Percentiles rank a stretch among this genome's conserved stretches.
Conservation (phyloP, 768 basidiomycete species). For the Rhizopogon vesiculosus region DNA sequence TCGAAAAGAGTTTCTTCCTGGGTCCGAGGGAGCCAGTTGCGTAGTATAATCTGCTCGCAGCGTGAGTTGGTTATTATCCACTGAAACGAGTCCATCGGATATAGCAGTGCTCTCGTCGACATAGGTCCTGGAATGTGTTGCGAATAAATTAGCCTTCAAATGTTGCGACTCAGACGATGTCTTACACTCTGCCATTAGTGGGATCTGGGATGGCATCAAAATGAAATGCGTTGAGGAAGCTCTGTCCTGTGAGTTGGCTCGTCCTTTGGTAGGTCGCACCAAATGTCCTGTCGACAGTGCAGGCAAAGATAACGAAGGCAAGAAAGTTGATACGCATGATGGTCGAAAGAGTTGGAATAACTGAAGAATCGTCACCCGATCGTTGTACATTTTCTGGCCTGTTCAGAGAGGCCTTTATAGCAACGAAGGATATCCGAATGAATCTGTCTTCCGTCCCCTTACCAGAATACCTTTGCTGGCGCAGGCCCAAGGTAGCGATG, state of each 20-base stretch:
- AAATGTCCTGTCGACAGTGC: constrained; percentile 11
- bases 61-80: constrained; percentile 36
- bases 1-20: constrained; percentile 34
- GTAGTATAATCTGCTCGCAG: constrained; percentile 30
- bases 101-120: constrained; percentile 44
- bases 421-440: background rate
- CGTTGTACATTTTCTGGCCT: background rate
- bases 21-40: constrained; percentile 20
- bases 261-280: constrained; percentile 42
- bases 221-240: constrained; percentile 38
- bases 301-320: background rate
- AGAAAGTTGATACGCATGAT: background rate
- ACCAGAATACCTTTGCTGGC: background rate
- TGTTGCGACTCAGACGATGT: background rate
- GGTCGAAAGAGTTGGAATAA: background rate
- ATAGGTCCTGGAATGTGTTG: constrained; percentile 30
- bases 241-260: constrained; percentile 40
- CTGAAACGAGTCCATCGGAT: constrained; percentile 51
- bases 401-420: background rate
- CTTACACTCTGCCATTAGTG: constrained; percentile 30
- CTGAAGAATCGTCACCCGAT: background rate
- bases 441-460: background rate
- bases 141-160: background rate
- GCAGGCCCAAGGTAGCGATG: background rate
- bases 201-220: constrained; percentile 24